Base-by-base conservation (phyloP, 2,329 filamentous ascomycete species). In the Eutypa lata region DNA sequence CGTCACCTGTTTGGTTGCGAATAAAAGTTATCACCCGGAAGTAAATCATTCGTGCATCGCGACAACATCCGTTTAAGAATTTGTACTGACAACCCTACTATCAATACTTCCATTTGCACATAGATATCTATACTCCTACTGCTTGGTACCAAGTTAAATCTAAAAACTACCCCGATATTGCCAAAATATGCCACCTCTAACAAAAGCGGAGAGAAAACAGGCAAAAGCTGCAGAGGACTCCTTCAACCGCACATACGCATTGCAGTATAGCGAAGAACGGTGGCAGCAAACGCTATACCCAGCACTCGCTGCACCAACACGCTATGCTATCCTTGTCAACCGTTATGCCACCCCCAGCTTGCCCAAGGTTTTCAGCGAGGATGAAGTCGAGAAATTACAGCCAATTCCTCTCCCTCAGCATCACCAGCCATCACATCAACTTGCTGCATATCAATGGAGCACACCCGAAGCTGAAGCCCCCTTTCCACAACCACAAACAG, bases 321-420 rank as follows among this genome's bases (percentile, higher is more conserved):
- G 65, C 10, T 67, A 66, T 48, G 61, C 63, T n/a, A 56, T 59
- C 7, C 61, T 66, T n/a, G 45, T 59, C 40, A 67, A 66, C 24
- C 52, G 57, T 47, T 66, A 60, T 33, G 55, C 56, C 8, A 47
- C 47, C 3, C 21, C 47, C 47, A 53, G 44, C 40, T 33, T 64
- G 22, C 51, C 58, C 2, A 51, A 50, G 10, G 37, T 54, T 13
- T 52, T 65, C 48, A 47, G 53, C 7, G 51, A 55, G 18, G 57
- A 55, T 8, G 51, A 62, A 45, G 47, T 24, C 2, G 47, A 40
- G 7, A 59, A 46, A 35, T 24, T 63, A 24, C 56, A 57, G 19
- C 19, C 35, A 7, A 51, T 65, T 19, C 42, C 35, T 18, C 63
- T 63, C 19, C 60, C 57, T 10, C 18, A 14, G 2, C 40, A 16